These are phyloP conservation scores for Chrysopogon serrulatus DNA, from an alignment of 176 grass and related monocot species.

Conservation along the genomic window DNA sequence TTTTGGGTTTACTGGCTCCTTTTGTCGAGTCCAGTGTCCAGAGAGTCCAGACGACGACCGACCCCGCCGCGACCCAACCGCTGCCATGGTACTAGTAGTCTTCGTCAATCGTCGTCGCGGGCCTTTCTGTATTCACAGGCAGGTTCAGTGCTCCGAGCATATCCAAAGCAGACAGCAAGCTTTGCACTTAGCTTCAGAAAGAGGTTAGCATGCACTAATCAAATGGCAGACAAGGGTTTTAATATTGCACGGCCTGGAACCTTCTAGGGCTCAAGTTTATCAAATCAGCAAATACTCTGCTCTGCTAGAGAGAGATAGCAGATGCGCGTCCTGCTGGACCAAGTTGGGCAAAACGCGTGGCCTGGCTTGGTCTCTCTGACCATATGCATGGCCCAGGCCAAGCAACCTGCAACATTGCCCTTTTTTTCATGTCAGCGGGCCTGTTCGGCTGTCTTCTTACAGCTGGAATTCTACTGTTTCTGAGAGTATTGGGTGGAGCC, in stretches of 20 bases:
- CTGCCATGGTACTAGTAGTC: not conserved
- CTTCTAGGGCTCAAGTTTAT: slow-evolving; percentile 2
- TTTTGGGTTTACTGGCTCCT: too few relatives aligned
- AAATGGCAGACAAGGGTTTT: not conserved
- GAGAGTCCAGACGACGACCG: not conserved
- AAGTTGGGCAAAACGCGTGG: too few relatives aligned
- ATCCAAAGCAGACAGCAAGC: not conserved
- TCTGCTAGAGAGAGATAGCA: too few relatives aligned
- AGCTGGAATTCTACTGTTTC: too few relatives aligned
- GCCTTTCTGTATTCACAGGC: not conserved
- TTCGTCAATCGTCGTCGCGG: not conserved
- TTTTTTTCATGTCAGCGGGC: too few relatives aligned
- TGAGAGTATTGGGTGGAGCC: too few relatives aligned
- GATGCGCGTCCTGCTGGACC: too few relatives aligned
- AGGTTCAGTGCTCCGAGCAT: not conserved
- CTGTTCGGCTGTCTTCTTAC: too few relatives aligned
- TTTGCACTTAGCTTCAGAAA: not conserved
- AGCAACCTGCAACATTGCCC: not conserved
- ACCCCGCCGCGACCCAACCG: not conserved
- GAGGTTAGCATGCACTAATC: not conserved
- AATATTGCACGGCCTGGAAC: slow-evolving; percentile 28
- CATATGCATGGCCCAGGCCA: not conserved
- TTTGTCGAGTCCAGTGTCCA: not conserved
- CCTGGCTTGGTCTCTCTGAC: too few relatives aligned
- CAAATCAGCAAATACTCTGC: not conserved